Base-by-base conservation (phyloP, 345 rosid species). In the Pistacia vera region DNA sequence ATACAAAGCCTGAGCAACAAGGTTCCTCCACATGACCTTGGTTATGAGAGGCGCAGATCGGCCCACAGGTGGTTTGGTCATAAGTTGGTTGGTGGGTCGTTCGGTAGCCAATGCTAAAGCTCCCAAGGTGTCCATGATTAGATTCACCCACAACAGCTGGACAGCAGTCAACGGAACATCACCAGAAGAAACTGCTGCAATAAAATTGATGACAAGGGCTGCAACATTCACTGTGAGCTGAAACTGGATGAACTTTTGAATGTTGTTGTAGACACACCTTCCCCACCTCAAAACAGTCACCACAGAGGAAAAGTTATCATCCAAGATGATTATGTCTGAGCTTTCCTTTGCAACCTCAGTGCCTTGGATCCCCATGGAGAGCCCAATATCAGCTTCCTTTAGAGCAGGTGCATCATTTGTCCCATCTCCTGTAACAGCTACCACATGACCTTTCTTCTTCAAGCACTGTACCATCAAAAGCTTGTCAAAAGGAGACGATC, bases 331-430 rank as follows among this genome's bases (percentile, higher is more conserved):
- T 7, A 83, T 86, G 75, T 83, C 89, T 8, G 86, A 85, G 70
- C 78, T 83, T 63, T 83, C 83, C 17, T 86, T 83, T 14, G 85
- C 83, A 7, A 81, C 82, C 67, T 81, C 85, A 13, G 84, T 83
- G 8, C 85, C 87, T 62, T 80, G 81, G 33, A 80, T 80, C 7
- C 86, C 86, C 85, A 79, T 86, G 2, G 86, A 84, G 8, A 84
- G 79, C 4, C 88, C 85, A 7, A 84, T 74, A 18, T 84, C 86
- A 1, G 84, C 87, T 74, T 73, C 87, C 30, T 80, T 84, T 5
- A 88, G 74, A 30, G 90, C 90, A 8, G 85, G 87, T 18, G 91
- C 90, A 54, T 90, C 93, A 67, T 87, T 85, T 12, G 88, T 85
- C 28, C 88, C 90, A 62, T 88, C 90, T 28, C 90, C 87, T 2